Conservation (phyloP, 345 rosid genomes). For the Eutrema heterophyllum region DNA sequence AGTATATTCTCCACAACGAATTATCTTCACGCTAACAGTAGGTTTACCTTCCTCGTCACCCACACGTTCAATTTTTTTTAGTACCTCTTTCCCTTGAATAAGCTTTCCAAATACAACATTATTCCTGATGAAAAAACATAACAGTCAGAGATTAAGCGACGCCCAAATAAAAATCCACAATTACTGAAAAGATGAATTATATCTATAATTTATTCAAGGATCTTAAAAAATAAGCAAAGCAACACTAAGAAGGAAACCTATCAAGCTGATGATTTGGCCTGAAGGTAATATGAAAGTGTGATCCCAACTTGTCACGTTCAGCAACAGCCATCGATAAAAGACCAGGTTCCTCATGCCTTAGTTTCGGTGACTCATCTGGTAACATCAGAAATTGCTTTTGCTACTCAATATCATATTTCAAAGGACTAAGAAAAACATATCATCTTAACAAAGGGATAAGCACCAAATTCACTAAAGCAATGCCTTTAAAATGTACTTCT, state of each 20-base stretch:
- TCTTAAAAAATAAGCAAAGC: not conserved
- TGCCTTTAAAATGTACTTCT: not conserved
- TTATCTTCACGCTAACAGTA: slow-evolving; percentile 82
- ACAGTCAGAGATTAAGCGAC: not conserved
- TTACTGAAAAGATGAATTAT: not conserved
- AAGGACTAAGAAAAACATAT: not conserved
- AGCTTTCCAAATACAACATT: slow-evolving; percentile 88
- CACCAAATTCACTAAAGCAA: not conserved
- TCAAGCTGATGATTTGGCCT: slow-evolving; percentile 77
- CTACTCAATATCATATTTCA: not conserved
- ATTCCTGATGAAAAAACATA: slow-evolving; percentile 43
- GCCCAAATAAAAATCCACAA: not conserved
- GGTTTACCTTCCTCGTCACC: slow-evolving; percentile 86
- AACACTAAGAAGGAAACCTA: slow-evolving; percentile 37
- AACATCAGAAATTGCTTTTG: slow-evolving; percentile 23
- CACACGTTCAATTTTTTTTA: slow-evolving; percentile 75
- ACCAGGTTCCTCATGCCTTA: slow-evolving; percentile 81
- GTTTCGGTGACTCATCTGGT: slow-evolving; percentile 79
- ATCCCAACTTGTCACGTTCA: slow-evolving; percentile 79
- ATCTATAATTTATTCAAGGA: not conserved
- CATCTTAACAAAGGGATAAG: not conserved
- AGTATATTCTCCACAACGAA: slow-evolving; percentile 72
- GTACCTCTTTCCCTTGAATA: slow-evolving; percentile 70
- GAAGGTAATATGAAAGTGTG: slow-evolving; percentile 81
- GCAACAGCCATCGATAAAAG: slow-evolving; percentile 78